Conservation (phyloP, 2,329 filamentous ascomycete species). For the Myriosclerotinia scirpicola region DNA sequence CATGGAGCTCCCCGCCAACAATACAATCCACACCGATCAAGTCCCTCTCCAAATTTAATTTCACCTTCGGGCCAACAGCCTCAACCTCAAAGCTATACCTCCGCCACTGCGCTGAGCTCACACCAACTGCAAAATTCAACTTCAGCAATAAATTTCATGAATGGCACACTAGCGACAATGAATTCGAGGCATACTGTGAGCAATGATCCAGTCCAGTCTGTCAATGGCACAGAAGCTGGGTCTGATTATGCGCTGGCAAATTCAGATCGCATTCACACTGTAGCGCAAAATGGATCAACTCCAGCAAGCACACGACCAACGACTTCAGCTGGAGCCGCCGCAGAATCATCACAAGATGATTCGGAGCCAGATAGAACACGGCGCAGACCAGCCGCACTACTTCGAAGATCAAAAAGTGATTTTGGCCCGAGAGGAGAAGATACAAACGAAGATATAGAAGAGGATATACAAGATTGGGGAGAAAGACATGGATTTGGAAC, state of each 20-base stretch:
- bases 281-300: slow-evolving; percentile 9
- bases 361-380: slow-evolving; percentile 33
- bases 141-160: slow-evolving; percentile 22
- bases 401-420: slow-evolving; percentile 51
- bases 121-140: background rate
- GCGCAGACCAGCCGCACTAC: slow-evolving; percentile 34
- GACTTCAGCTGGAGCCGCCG: slow-evolving; percentile 30
- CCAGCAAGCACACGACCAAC: slow-evolving; percentile 27
- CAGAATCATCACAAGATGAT: slow-evolving; percentile 38
- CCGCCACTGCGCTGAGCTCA: slow-evolving; percentile 30
- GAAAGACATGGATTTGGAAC: slow-evolving; percentile 70
- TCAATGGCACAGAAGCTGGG: slow-evolving; percentile 15
- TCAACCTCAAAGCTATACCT: slow-evolving; percentile 36
- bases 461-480: slow-evolving; percentile 40
- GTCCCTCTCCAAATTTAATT: slow-evolving; percentile 34
- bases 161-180: slow-evolving; percentile 31
- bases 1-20: slow-evolving; percentile 35
- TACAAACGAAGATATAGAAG: slow-evolving; percentile 31
- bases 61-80: slow-evolving; percentile 33
- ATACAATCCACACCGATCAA: slow-evolving; percentile 36
- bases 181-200: slow-evolving; percentile 33
- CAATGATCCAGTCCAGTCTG: slow-evolving; percentile 33
- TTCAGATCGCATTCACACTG: slow-evolving; percentile 12
- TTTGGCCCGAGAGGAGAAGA: slow-evolving; percentile 48
- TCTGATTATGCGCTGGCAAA: slow-evolving; percentile 14